Base-by-base conservation (phyloP, 352 stramenopile species). In the Globisporangium perplexum region DNA sequence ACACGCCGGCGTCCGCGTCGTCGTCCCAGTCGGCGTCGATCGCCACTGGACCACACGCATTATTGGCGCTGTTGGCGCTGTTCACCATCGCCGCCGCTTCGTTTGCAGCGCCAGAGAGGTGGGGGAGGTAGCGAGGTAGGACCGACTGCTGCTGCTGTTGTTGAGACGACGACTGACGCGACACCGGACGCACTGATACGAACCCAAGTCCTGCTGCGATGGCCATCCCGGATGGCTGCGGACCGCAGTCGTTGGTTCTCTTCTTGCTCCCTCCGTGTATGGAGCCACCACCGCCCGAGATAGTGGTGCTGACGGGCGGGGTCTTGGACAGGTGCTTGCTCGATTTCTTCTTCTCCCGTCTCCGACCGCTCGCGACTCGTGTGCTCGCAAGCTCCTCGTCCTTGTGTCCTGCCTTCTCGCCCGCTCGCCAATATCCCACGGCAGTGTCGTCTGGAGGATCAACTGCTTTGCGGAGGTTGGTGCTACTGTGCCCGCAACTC, bases 241-340 rank as follows among this genome's bases (percentile, higher is more conserved):
- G 44, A 20, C 46, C 50, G 18, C 33, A 28, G 23, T 63, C 55
- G 28, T 26, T 44, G 42, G 28, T 59, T 59, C 75, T 72, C 57
- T 74, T 82, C 54, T 71, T 79, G 47, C 55, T 65, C 12, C 55
- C 49, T 14, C 59, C 60, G 33, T 55, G 48, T 47, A 51, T 76
- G 18, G 66, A 50, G 33, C 57, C 12, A n/a, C 18, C 20, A 10
- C 41, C 18, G 14, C 33, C 14, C 5, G 33, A 39, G 18, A 12
- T 12, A 12, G 33, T 18, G 33, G 18, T 17, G 14, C 11, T 18
- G 14, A 39, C 33, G 33, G 33, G 57, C 31, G 64, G 47, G 20
- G 64, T 59, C 53, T 79, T 82, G 10, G 65, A 67, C 12, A 72
- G 44, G 47, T 79, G 66, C 8, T 79, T 82, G 22, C 63, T 59